Conservation (phyloP, 306 rosid genomes). For the Medicago arabica region DNA sequence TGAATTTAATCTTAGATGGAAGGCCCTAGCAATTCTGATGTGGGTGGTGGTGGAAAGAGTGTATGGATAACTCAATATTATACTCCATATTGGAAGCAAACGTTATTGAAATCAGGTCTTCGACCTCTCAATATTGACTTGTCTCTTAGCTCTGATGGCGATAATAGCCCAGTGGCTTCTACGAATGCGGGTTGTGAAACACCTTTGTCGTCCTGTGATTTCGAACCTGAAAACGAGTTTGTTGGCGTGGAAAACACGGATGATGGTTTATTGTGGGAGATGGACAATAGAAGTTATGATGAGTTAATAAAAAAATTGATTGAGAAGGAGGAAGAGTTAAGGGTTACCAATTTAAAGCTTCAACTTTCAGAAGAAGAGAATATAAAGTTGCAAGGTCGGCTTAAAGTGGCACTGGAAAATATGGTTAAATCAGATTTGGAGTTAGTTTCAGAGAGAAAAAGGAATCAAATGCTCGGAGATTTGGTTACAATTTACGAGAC, state of each 20-base stretch:
- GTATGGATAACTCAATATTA: slow-evolving; percentile 54
- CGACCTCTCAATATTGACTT: slow-evolving; percentile 52
- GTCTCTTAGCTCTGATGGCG: slow-evolving; percentile 58
- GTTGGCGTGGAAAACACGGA: slow-evolving; percentile 41
- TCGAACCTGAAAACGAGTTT: slow-evolving; percentile 55
- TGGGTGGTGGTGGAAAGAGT: slow-evolving; percentile 43
- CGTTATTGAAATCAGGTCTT: slow-evolving; percentile 32
- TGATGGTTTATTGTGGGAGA: slow-evolving; percentile 29
- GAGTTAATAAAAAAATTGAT: slow-evolving; percentile 46
- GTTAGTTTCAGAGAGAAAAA: slow-evolving; percentile 47
- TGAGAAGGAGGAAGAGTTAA: slow-evolving; percentile 53
- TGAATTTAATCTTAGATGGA: slow-evolving; percentile 48
- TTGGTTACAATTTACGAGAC: slow-evolving; percentile 43
- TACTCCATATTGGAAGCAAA: slow-evolving; percentile 73
- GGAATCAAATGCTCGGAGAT: slow-evolving; percentile 50
- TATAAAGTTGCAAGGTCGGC: slow-evolving; percentile 50
- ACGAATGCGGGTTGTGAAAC: slow-evolving; percentile 54
- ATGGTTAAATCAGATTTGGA: slow-evolving; percentile 42
- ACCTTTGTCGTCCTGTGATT: slow-evolving; percentile 58
- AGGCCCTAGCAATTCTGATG: slow-evolving; percentile 60
- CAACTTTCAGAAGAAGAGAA: slow-evolving; percentile 53
- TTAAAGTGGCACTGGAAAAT: slow-evolving; percentile 48
- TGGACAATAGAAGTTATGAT: slow-evolving; percentile 44
- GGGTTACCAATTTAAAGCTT: slow-evolving; percentile 50
- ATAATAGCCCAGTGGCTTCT: slow-evolving; percentile 60